Evolutionary conservation across 2,329 filamentous ascomycete genomes (phyloP).

Genomic region (Alternaria arbusti): DNA sequence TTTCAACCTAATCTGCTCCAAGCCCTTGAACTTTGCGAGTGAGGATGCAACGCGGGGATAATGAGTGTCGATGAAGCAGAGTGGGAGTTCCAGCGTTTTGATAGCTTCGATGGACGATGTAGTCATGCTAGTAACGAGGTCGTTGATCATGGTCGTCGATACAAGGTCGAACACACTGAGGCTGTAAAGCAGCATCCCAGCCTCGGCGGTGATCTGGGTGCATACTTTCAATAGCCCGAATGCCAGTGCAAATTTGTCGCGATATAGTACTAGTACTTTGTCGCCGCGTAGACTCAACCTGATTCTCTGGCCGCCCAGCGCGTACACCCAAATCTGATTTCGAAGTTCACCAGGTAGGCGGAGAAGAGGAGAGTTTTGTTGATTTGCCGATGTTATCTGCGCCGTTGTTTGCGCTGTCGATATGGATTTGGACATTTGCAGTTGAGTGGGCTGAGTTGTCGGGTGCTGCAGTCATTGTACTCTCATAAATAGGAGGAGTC

Average conservation of each 20-base stretch:
- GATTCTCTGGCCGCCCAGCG: not conserved
- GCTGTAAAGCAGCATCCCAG: not conserved
- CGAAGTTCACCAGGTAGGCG: not conserved
- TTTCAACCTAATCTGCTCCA: not conserved
- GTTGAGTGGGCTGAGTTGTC: not conserved
- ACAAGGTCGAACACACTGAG: not conserved
- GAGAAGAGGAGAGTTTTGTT: not conserved
- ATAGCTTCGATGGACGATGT: not conserved
- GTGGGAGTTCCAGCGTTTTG: not conserved
- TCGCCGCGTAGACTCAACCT: not conserved
- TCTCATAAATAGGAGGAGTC: not conserved
- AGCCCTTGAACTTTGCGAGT: not conserved
- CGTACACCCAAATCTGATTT: not conserved
- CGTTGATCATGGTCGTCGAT: not conserved
- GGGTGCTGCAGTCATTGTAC: not conserved
- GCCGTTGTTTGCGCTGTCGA: not conserved
- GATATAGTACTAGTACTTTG: not conserved
- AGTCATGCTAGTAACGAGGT: not conserved
- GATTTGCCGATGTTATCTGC: not conserved
- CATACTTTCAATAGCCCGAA: not conserved
- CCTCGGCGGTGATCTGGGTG: not conserved
- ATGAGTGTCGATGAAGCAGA: not conserved
- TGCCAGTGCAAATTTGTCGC: not conserved
- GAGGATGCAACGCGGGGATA: not conserved
- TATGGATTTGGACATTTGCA: not conserved